These are phyloP conservation scores for Pythium phragmitis DNA, from an alignment of 352 stramenopile genomes.

Conservation along the genomic window DNA sequence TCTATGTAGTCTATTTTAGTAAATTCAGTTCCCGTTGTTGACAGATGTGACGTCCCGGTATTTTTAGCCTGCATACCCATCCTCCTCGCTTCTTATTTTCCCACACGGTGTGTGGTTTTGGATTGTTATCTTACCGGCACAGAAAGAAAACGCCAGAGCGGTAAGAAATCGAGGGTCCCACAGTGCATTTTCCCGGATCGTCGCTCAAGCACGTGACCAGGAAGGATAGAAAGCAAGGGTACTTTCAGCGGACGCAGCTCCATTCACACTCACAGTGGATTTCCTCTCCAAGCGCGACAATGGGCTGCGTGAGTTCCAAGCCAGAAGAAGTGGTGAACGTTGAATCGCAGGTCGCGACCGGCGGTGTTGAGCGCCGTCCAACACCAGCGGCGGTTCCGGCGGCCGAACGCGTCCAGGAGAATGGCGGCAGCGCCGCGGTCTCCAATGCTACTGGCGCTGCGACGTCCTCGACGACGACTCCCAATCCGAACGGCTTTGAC, in stretches of 20 bases:
- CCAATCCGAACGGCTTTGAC: conserved; percentile 75
- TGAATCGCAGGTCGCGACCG: conserved; percentile 36
- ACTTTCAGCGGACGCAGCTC: not conserved
- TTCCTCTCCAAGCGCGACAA: conserved; percentile 17
- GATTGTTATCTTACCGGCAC: conserved; percentile 18
- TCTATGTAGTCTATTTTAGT: conserved; percentile 5
- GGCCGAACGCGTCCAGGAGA: conserved; percentile 13
- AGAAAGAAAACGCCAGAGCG: conserved; percentile 24
- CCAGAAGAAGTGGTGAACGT: conserved; percentile 49
- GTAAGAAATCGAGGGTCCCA: conserved; percentile 22
- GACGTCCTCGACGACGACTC: conserved; percentile 7
- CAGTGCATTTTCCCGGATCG: not conserved
- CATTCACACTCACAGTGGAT: conserved; percentile 2
- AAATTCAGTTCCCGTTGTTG: not conserved
- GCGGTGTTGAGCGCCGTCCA: conserved; percentile 34
- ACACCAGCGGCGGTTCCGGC: conserved; percentile 6
- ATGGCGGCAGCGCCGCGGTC: not conserved
- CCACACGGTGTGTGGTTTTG: conserved; percentile 1
- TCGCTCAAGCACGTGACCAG: not conserved
- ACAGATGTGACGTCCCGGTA: conserved; percentile 3
- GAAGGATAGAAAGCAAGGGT: not conserved
- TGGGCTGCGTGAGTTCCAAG: conserved; percentile 81
- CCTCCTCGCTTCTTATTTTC: conserved; percentile 15
- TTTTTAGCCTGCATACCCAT: conserved; percentile 2
- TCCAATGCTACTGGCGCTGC: too few relatives aligned